phyloP scores from a whole-genome alignment of 306 rosid species.

The Trichosanthes cucumerina region DNA sequence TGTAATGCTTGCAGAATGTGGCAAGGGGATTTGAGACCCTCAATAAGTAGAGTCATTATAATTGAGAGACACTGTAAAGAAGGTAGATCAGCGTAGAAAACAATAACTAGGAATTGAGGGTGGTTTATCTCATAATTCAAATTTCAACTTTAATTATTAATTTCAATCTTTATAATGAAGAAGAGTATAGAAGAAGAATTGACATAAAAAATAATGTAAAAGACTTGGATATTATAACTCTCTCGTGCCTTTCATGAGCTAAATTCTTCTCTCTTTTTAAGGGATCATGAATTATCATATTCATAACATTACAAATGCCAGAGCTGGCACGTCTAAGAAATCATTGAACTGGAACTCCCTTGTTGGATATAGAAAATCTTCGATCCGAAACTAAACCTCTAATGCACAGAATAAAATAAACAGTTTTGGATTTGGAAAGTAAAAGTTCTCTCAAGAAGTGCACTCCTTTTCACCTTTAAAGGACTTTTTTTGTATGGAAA shows the following conservation, averaged over 20 bases:
- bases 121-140: neutral
- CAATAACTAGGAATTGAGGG: neutral
- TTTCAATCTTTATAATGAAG: neutral
- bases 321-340: neutral
- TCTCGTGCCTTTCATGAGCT: neutral
- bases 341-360: neutral
- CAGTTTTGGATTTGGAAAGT: neutral
- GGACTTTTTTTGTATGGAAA: neutral
- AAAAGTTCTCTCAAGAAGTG: neutral
- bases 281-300: neutral
- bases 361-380: neutral
- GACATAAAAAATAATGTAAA: neutral
- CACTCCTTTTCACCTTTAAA: neutral
- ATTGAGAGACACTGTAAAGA: neutral
- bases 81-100: neutral
- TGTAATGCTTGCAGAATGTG: neutral
- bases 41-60: neutral
- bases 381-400: neutral
- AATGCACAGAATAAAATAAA: neutral
- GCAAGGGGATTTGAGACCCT: neutral
- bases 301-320: neutral
- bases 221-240: neutral
- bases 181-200: neutral
- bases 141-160: neutral
- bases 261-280: neutral